These are phyloP conservation scores for Ordospora pajunii DNA, from an alignment of 371 early-diverging fungal genomes.

Conservation along the genomic window DNA sequence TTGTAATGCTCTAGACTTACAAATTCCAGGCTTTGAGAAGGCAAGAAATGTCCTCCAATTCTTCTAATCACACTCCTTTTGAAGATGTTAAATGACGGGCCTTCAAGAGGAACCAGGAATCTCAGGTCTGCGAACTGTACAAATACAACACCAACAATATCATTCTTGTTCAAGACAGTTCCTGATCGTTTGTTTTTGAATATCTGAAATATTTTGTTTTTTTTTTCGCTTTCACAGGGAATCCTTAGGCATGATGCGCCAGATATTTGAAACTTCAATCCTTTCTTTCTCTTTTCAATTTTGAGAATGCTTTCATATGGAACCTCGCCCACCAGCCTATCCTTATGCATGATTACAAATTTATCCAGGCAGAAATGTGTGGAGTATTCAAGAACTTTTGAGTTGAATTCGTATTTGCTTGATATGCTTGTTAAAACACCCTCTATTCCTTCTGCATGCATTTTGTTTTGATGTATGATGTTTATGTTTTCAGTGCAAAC, in stretches of 20 bases:
- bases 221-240: slow-evolving; percentile 26
- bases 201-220: slow-evolving; percentile 14
- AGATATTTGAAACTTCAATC: background rate
- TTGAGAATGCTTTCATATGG: slow-evolving; percentile 14
- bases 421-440: background rate
- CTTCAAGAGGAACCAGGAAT: slow-evolving; percentile 17
- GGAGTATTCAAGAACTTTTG: background rate
- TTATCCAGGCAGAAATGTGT: background rate
- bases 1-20: slow-evolving; percentile 24
- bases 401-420: background rate
- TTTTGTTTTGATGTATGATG: background rate
- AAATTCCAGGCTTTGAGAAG: slow-evolving; percentile 5
- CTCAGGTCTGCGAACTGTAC: slow-evolving; percentile 18
- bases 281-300: slow-evolving; percentile 25
- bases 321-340: background rate
- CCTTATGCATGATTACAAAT: background rate
- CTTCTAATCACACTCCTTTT: slow-evolving; percentile 15
- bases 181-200: slow-evolving; percentile 14
- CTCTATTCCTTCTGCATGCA: background rate
- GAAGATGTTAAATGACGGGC: slow-evolving; percentile 7
- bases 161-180: background rate
- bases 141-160: slow-evolving; percentile 24
- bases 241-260: slow-evolving; percentile 5
- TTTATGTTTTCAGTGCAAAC: background rate
- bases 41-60: slow-evolving; percentile 26